Conservation (phyloP, 352 stramenopile species). For the Pythium aristosporum region DNA sequence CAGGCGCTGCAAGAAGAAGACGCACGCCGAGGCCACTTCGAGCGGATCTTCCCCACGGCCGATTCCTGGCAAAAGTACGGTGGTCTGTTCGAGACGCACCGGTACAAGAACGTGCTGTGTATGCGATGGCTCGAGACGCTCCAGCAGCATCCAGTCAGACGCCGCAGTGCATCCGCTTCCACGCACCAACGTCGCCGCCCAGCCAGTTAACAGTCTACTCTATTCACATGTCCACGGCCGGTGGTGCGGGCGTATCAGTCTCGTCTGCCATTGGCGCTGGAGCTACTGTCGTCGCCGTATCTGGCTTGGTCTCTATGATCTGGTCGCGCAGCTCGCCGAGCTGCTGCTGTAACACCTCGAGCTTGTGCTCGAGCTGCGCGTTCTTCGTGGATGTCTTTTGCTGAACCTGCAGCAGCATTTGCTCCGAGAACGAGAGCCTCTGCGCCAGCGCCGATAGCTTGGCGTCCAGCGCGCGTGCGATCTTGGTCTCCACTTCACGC, state of each 20-base stretch:
- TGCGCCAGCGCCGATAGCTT: slow-evolving; percentile 57
- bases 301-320: neutral
- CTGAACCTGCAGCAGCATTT: slow-evolving; percentile 59
- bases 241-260: neutral
- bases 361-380: slow-evolving; percentile 32
- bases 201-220: too few species aligned
- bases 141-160: slow-evolving; percentile 15
- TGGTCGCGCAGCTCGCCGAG: slow-evolving; percentile 25
- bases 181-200: neutral
- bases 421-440: slow-evolving; percentile 62
- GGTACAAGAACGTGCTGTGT: slow-evolving; percentile 60
- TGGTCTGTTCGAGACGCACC: slow-evolving; percentile 48
- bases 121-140: slow-evolving; percentile 49
- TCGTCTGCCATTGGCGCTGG: neutral
- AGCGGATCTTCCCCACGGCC: slow-evolving; percentile 67
- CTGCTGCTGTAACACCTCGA: slow-evolving; percentile 47
- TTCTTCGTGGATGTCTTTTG: slow-evolving; percentile 49
- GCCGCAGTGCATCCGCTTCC: slow-evolving; percentile 33
- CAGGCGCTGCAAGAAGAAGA: slow-evolving; percentile 70
- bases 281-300: neutral
- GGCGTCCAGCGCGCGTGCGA: slow-evolving; percentile 51
- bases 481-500: slow-evolving; percentile 67
- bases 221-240: too few species aligned
- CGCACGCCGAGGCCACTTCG: slow-evolving; percentile 61
- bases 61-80: slow-evolving; percentile 54